A percentile compares a stretch with the other conserved stretches of the same genome.
phyloP scores from a whole-genome alignment of 2,329 filamentous ascomycete genomes.

The Blastomyces emzantsi region DNA sequence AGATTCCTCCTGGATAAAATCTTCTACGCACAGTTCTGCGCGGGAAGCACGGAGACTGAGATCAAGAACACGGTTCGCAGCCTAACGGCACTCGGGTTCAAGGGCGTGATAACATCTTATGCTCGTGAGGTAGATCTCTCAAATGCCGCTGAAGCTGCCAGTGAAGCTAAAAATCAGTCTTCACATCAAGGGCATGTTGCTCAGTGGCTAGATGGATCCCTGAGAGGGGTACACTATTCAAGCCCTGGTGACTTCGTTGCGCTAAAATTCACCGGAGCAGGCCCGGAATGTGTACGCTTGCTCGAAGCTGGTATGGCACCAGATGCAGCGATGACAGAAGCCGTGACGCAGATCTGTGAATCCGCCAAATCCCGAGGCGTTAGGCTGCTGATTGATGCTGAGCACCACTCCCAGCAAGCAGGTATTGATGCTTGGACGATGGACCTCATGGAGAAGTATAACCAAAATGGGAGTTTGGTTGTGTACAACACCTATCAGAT shows the following conservation, averaged over 20 bases:
- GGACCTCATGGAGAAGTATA: slow-evolving; percentile 46
- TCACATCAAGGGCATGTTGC: slow-evolving; percentile 26
- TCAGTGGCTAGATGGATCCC: slow-evolving; percentile 45
- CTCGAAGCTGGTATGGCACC: slow-evolving; percentile 14
- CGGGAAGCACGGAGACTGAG: slow-evolving; percentile 42
- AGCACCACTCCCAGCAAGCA: slow-evolving; percentile 45
- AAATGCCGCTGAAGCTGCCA: slow-evolving; percentile 25
- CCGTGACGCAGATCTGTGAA: slow-evolving; percentile 19
- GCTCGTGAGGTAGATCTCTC: slow-evolving; percentile 48
- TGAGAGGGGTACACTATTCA: slow-evolving; percentile 46
- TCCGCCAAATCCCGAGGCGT: slow-evolving; percentile 19
- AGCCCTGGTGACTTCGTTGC: slow-evolving; percentile 45
- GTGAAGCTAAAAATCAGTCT: slow-evolving; percentile 29
- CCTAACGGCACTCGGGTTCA: slow-evolving; percentile 43
- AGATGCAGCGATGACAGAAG: slow-evolving; percentile 15
- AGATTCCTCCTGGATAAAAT: slow-evolving; percentile 25
- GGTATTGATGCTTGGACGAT: slow-evolving; percentile 47
- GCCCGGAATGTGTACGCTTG: slow-evolving; percentile 15
- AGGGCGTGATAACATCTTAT: slow-evolving; percentile 47
- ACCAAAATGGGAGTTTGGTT: slow-evolving; percentile 42
- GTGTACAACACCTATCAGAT: slow-evolving; percentile 47
- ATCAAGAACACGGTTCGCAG: slow-evolving; percentile 38
- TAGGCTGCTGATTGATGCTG: slow-evolving; percentile 46
- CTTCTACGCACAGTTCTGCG: slow-evolving; percentile 51
- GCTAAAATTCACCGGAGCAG: slow-evolving; percentile 66